A percentile compares a stretch with the other conserved stretches of the same genome.
phyloP scores from a whole-genome alignment of 2,329 filamentous ascomycete species.

The Penicillium thymicola region DNA sequence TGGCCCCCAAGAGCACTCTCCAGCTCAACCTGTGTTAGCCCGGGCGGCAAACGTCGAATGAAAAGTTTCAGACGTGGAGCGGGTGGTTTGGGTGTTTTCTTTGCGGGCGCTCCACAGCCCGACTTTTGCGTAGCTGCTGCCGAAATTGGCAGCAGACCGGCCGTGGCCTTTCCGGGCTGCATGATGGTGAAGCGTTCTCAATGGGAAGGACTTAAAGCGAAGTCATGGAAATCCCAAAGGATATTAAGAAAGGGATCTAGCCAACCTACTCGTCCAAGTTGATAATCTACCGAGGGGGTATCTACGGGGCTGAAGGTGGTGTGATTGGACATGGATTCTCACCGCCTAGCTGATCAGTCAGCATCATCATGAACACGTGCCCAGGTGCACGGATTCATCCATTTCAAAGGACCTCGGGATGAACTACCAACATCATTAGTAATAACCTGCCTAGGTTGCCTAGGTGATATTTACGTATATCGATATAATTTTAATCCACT shows the following conservation, averaged over 20 bases:
- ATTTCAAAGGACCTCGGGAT: too few relatives aligned
- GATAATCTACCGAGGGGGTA: not conserved
- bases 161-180: conserved; percentile 39
- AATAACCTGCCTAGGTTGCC: too few relatives aligned
- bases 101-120: conserved; percentile 42
- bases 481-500: too few relatives aligned
- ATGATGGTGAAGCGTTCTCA: conserved; percentile 21
- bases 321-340: not conserved
- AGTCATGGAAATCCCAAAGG: not conserved
- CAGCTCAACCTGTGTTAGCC: conserved; percentile 77
- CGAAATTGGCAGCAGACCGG: conserved; percentile 54
- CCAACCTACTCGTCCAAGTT: not conserved
- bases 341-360: not conserved
- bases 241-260: not conserved
- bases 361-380: not conserved
- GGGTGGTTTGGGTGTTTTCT: conserved; percentile 45
- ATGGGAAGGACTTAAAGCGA: not conserved
- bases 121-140: conserved; percentile 47
- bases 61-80: conserved; percentile 75
- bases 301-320: not conserved
- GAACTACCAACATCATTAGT: too few relatives aligned
- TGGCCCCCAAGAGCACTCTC: conserved; percentile 67
- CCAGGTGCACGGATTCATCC: too few relatives aligned
- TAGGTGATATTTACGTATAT: too few relatives aligned
- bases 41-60: conserved; percentile 79